Conservation (phyloP, 208 protist genomes). For the Angomonas deanei region DNA sequence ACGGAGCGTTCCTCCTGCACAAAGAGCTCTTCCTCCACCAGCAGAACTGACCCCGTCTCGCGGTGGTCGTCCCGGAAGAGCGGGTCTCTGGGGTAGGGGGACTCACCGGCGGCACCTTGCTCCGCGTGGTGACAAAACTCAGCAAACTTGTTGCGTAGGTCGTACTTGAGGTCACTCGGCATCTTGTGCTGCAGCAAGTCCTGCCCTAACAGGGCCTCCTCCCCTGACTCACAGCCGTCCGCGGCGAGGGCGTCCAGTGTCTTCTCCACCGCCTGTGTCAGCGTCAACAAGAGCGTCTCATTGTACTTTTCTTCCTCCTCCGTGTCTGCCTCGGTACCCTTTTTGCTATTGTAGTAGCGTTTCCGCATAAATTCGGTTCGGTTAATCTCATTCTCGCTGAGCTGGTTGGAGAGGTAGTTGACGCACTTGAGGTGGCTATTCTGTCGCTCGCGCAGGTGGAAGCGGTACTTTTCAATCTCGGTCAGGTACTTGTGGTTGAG, state of each 20-base stretch:
- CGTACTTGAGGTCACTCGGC: background rate
- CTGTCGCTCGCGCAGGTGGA: conserved; percentile 4
- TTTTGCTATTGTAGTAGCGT: too few relatives aligned
- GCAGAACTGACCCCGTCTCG: background rate
- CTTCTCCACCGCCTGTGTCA: conserved; percentile 2
- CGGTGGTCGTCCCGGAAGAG: background rate
- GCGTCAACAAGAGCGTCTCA: background rate
- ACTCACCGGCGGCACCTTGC: background rate
- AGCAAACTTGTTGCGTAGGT: too few relatives aligned
- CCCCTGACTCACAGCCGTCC: conserved; percentile 9
- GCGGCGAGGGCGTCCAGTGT: conserved; percentile 6
- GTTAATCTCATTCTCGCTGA: too few relatives aligned
- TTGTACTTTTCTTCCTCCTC: too few relatives aligned
- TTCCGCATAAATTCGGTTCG: too few relatives aligned
- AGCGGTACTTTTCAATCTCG: conserved; percentile 8
- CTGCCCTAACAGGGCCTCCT: too few relatives aligned
- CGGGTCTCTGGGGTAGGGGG: background rate
- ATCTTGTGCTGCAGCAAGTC: background rate
- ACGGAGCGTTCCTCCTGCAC: background rate
- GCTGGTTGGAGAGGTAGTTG: background rate
- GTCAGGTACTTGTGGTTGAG: conserved; percentile 3
- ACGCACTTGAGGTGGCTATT: background rate
- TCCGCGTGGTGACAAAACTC: background rate
- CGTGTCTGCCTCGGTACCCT: too few relatives aligned
- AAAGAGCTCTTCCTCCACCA: background rate